Conservation (phyloP, 2,329 filamentous ascomycete species). For the Dactylellina drechsleri region DNA sequence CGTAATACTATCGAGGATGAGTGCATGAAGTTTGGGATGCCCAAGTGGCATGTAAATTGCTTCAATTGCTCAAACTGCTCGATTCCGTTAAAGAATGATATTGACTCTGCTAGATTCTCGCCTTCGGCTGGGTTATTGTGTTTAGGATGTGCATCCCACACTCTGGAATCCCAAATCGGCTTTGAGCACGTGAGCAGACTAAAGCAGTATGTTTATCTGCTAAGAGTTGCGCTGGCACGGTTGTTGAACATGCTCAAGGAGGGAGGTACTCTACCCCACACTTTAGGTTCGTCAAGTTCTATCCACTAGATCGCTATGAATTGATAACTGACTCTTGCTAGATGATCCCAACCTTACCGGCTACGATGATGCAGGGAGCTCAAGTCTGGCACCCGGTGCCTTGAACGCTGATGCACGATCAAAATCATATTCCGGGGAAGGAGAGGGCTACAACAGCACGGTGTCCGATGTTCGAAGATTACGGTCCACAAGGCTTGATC, state of each 20-base stretch:
- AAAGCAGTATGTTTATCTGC: constrained; percentile 91
- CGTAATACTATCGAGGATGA: constrained; percentile 92
- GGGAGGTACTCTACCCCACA: constrained; percentile 81
- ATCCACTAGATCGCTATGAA: constrained; percentile 17
- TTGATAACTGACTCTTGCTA: constrained; percentile 58
- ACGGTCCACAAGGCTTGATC: constrained; percentile 91
- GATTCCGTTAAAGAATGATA: constrained; percentile 74
- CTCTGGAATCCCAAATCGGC: constrained; percentile 68
- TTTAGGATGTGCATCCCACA: constrained; percentile 75
- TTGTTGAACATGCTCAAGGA: constrained; percentile 86
- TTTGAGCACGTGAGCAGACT: constrained; percentile 84
- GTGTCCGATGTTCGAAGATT: constrained; percentile 93
- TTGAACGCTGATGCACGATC: constrained; percentile 75
- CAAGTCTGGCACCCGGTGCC: constrained; percentile 68
- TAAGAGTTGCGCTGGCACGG: constrained; percentile 89
- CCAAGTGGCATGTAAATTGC: constrained; percentile 85
- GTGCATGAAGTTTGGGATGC: constrained; percentile 78
- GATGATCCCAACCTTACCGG: constrained; percentile 76
- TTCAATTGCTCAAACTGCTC: constrained; percentile 76
- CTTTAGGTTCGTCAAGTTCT: constrained; percentile 67
- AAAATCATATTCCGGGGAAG: constrained; percentile 75
- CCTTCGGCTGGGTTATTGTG: constrained; percentile 72
- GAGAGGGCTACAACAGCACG: constrained; percentile 83
- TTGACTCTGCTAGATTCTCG: constrained; percentile 76
- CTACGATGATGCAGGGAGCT: constrained; percentile 74